Conservation (phyloP, 768 basidiomycete species). For the Lanmaoa rubissima region DNA sequence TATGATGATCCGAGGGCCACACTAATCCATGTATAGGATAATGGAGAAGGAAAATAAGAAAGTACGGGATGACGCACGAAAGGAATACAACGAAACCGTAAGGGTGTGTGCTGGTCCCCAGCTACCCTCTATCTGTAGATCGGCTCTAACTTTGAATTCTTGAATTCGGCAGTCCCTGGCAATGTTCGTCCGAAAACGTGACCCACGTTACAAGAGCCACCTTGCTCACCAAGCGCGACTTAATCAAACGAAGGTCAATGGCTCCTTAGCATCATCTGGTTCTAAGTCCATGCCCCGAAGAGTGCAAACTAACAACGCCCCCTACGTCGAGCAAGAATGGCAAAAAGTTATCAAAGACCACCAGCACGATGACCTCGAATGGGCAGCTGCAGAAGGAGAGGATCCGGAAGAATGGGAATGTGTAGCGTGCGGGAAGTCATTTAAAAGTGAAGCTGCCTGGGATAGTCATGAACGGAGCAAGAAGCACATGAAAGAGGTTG, state of each 20-base stretch:
- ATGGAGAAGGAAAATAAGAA: conserved; percentile 99
- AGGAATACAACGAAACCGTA: conserved; percentile 91
- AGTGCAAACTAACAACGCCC: conserved; percentile 26
- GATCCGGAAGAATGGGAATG: conserved; percentile 89
- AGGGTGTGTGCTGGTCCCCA: conserved; percentile 53
- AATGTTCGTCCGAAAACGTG: conserved; percentile 79
- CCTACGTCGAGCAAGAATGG: conserved; percentile 88
- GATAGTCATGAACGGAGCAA: conserved; percentile 93
- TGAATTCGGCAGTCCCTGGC: conserved; percentile 55
- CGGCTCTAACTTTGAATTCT: background rate
- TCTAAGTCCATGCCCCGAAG: conserved; percentile 27
- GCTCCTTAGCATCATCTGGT: conserved; percentile 32
- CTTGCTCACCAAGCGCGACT: conserved; percentile 46
- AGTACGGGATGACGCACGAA: conserved; percentile 78
- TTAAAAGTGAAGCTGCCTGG: conserved; percentile 93
- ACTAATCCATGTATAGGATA: conserved; percentile 42
- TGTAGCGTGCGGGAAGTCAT: conserved; percentile 88
- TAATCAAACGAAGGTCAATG: conserved; percentile 28
- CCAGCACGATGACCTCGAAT: conserved; percentile 57
- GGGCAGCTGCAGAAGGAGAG: conserved; percentile 69
- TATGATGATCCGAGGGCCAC: background rate
- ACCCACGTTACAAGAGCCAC: conserved; percentile 80
- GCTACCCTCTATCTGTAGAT: background rate
- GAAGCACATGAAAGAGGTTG: conserved; percentile 89
- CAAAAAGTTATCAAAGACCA: conserved; percentile 55